phyloP scores from a whole-genome alignment of 2,329 filamentous ascomycete genomes.

The Colletotrichum destructivum region DNA sequence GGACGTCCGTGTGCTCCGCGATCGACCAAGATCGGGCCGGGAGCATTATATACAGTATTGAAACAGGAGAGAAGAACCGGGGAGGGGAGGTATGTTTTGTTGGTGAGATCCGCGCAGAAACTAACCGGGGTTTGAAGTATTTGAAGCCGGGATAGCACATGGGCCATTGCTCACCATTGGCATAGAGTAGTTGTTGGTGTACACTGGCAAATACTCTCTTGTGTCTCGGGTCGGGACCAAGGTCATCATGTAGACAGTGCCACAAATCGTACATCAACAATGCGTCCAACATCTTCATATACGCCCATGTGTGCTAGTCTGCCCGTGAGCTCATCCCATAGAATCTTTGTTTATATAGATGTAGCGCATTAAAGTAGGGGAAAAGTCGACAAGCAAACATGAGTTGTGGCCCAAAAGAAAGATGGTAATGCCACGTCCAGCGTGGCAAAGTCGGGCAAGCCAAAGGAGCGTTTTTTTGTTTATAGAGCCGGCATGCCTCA shows the following conservation, averaged over 20 bases:
- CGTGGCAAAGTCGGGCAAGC: slow-evolving; percentile 11
- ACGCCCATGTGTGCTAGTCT: slow-evolving; percentile 15
- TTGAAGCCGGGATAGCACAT: not conserved
- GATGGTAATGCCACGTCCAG: slow-evolving; percentile 18
- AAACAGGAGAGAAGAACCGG: not conserved
- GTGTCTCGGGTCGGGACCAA: no score
- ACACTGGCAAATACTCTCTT: not conserved
- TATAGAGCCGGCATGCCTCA: slow-evolving; percentile 11
- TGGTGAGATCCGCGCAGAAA: slow-evolving; percentile 3
- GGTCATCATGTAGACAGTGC: no score
- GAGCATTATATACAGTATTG: not conserved
- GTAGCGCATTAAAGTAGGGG: not conserved
- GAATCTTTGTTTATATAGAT: slow-evolving; percentile 7
- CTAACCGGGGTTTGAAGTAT: not conserved
- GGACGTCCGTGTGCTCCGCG: slow-evolving; percentile 26
- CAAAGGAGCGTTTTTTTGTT: slow-evolving; percentile 12
- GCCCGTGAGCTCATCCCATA: slow-evolving; percentile 6
- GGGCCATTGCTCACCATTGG: no score
- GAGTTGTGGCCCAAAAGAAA: not conserved
- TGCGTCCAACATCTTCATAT: not conserved
- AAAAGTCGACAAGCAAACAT: not conserved
- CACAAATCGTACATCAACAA: not conserved
- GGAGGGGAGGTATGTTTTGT: not conserved
- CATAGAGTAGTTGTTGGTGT: no score
- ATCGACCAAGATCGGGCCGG: not conserved